These are phyloP conservation scores for Termitomyces heimii DNA, from an alignment of 768 basidiomycete genomes.

Conservation along the genomic window DNA sequence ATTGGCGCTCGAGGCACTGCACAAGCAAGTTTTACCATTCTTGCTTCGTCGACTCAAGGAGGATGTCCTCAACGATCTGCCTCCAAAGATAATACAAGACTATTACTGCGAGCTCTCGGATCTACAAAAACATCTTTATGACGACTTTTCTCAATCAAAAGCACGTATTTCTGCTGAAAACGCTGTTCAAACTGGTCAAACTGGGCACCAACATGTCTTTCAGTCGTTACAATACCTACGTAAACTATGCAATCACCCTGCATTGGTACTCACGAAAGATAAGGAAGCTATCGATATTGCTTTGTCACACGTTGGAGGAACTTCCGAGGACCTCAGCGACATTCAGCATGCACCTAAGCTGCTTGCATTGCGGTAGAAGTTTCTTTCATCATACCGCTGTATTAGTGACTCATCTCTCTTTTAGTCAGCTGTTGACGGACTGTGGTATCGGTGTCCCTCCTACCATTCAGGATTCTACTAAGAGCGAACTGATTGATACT, in stretches of 20 bases:
- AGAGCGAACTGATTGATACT: constrained; percentile 63
- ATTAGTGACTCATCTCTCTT: constrained; percentile 1
- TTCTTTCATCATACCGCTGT: not conserved
- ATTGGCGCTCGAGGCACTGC: constrained; percentile 88
- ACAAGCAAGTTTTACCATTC: constrained; percentile 99
- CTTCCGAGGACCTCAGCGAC: constrained; percentile 52
- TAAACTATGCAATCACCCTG: constrained; percentile 97
- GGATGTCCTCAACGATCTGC: constrained; percentile 91
- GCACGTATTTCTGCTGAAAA: constrained; percentile 61
- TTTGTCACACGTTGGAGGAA: constrained; percentile 48
- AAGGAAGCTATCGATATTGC: constrained; percentile 50
- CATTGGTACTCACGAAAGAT: constrained; percentile 79
- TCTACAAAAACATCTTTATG: constrained; percentile 89
- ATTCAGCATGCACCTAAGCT: constrained; percentile 93
- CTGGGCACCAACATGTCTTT: constrained; percentile 83
- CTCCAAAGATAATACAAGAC: constrained; percentile 99
- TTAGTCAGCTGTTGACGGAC: constrained; percentile 87
- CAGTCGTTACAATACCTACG: constrained; percentile 95
- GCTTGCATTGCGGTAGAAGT: constrained; percentile 71
- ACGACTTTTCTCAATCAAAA: constrained; percentile 83
- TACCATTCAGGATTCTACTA: constrained; percentile 45
- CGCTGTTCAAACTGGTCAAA: constrained; percentile 44
- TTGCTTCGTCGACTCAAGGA: constrained; percentile 94
- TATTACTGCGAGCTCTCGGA: constrained; percentile 98
- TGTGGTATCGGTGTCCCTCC: constrained; percentile 81